These are phyloP conservation scores for Talaromyces marneffei DNA, from an alignment of 2,329 filamentous ascomycete species.

Conservation along the genomic window DNA sequence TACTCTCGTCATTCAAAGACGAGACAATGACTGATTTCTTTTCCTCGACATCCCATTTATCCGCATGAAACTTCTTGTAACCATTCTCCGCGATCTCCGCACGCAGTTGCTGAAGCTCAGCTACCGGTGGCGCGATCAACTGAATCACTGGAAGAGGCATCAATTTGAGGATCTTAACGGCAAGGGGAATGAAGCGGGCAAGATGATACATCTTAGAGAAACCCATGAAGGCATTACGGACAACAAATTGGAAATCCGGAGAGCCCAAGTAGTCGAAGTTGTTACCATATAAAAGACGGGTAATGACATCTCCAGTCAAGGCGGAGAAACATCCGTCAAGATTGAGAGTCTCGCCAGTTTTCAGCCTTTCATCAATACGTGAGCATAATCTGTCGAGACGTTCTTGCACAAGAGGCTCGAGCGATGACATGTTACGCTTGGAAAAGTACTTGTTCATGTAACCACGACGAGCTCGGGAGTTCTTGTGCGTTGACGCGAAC, in stretches of 20 bases:
- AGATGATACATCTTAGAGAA: background rate
- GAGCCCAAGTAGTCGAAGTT: background rate
- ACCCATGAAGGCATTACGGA: background rate
- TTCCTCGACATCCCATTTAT: background rate
- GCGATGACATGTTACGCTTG: slow-evolving; percentile 4
- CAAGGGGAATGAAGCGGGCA: background rate
- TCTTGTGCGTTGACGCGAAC: slow-evolving; percentile 29
- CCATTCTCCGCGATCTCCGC: background rate
- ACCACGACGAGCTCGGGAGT: slow-evolving; percentile 23
- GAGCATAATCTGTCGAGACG: background rate
- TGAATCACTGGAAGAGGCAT: background rate
- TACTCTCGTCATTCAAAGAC: background rate
- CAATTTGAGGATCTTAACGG: background rate
- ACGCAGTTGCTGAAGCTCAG: background rate
- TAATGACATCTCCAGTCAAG: background rate
- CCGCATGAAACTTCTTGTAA: background rate
- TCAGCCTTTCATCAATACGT: background rate
- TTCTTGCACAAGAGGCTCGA: slow-evolving; percentile 3
- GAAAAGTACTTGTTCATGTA: slow-evolving; percentile 23
- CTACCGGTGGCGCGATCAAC: background rate
- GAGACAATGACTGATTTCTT: slow-evolving; percentile 2
- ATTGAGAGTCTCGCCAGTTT: background rate
- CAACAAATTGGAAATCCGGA: background rate
- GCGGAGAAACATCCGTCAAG: slow-evolving; percentile 5
- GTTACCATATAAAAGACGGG: background rate